Evolutionary conservation across 345 rosid species (phyloP).

Genomic region (Trapa incisa): DNA sequence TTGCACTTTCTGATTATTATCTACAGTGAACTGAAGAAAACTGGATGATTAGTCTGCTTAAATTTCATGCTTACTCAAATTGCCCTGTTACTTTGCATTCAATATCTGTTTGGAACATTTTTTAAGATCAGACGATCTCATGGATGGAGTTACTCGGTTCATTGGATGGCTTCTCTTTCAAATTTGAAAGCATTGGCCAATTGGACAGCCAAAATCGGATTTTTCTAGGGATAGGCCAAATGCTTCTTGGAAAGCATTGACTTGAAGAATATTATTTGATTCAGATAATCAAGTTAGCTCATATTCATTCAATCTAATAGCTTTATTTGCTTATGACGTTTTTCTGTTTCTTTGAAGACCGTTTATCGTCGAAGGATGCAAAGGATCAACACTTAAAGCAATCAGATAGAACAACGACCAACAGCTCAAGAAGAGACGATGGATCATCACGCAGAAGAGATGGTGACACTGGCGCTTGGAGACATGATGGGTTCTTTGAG

Average conservation of each 20-base stretch:
- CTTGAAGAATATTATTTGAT: neutral
- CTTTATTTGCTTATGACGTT: neutral
- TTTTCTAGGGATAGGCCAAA: neutral
- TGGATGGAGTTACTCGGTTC: neutral
- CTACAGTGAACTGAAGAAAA: neutral
- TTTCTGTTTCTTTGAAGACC: constrained; percentile 27
- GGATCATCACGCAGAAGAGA: constrained; percentile 21
- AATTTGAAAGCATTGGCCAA: neutral
- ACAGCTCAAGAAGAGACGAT: constrained; percentile 29
- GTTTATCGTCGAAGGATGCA: constrained; percentile 44
- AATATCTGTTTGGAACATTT: neutral
- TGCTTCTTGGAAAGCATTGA: no score
- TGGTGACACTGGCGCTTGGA: constrained; percentile 34
- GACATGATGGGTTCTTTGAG: constrained; percentile 56
- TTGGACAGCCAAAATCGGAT: neutral
- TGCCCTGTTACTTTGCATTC: neutral
- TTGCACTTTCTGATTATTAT: neutral
- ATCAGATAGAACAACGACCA: constrained; percentile 21
- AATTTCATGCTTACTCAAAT: neutral
- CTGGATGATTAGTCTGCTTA: neutral
- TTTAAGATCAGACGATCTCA: neutral
- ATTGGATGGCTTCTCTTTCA: neutral
- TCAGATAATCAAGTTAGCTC: neutral
- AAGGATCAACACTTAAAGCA: constrained; percentile 40
- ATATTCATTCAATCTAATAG: neutral